A percentile compares a stretch with the other conserved stretches of the same genome.
These are phyloP conservation scores for Zea luxurians DNA, from an alignment of 176 grass and related monocot genomes.

Conservation along the genomic window DNA sequence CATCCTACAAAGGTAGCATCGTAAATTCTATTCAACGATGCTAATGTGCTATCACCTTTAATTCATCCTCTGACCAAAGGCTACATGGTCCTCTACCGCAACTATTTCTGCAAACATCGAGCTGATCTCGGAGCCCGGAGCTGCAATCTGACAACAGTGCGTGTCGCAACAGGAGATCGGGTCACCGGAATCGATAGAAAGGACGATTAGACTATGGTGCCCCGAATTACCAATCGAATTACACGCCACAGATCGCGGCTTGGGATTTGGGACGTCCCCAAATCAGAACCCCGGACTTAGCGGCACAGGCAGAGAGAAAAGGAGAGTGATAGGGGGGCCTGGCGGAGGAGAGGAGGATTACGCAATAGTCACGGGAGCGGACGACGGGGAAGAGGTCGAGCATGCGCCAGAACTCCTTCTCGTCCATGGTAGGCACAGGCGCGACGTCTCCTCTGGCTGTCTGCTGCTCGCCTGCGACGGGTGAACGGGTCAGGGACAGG, in stretches of 20 bases:
- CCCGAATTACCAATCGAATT: background rate
- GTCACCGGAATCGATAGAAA: background rate
- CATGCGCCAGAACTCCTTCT: slow-evolving; percentile 74
- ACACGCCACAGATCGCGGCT: background rate
- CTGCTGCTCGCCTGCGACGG: slow-evolving; percentile 9
- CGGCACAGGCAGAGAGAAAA: background rate
- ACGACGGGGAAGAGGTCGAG: slow-evolving; percentile 90
- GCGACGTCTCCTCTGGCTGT: background rate
- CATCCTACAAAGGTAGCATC: background rate
- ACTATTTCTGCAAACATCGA: background rate
- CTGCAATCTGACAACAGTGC: background rate
- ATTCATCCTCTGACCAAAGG: background rate
- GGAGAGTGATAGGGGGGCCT: background rate
- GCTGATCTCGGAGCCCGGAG: background rate
- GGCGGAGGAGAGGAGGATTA: slow-evolving; percentile 42
- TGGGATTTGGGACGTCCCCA: background rate
- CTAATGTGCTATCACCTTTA: background rate
- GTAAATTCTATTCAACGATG: background rate
- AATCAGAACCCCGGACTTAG: background rate
- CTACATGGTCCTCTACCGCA: background rate
- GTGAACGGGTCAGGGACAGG: no score
- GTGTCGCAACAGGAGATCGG: background rate
- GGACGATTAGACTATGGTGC: background rate
- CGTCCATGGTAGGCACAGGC: slow-evolving; percentile 58
- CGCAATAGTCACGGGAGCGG: slow-evolving; percentile 71